Evolutionary conservation across 495 filamentous ascomycete species (phyloP), one percentile per base, ranked within the genome.

Genomic region (Podospora australis): DNA sequence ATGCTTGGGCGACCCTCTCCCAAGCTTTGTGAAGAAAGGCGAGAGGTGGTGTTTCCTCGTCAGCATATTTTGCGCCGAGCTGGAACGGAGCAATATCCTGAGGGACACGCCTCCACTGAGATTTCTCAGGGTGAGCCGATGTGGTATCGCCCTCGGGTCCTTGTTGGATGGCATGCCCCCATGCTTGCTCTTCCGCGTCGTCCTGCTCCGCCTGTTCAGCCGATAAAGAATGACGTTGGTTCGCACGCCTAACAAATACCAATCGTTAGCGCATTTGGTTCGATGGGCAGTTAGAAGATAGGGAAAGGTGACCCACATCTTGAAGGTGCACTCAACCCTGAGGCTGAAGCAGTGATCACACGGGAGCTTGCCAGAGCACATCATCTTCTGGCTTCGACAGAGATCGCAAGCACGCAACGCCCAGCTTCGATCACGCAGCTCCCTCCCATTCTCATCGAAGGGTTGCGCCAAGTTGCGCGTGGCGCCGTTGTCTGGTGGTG

Each of bases 11-110:
- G 9, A 60, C 48, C 29, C 34, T 60, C 1, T 51, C 45, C 57
- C 60, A 56, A 28, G 60, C 55, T 32, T 14, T 51, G 16, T 56
- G 48, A 20, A 63, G 54, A 44, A 60, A 63, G 0, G 34, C 21
- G 2, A 63, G 54, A 2, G 60, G 57, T 8, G 57, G 60, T 1
- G 35, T 57, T 14, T 49, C 44, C 30, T 58, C 49, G 23, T 34
- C 23, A 0, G 50, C 48, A 49, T 63, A 60, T n/a, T 52, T 52
- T n/a, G 1, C 17, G 10, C 38, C 14, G 8, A 57, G 45, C 26
- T 60, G 47, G 24, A 53, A 53, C 13, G 32, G 28, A 4, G n/a
- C 47, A 9, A 53, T 38, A 21, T 46, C 47, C 40, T 43, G 40
- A 23, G 40, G 40, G 17, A 43, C n/a, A 24, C 40, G 40, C n/a